These are phyloP conservation scores for Aspergillus sp. DNA, from an alignment of 2,329 filamentous ascomycete species.

Conservation along the genomic window DNA sequence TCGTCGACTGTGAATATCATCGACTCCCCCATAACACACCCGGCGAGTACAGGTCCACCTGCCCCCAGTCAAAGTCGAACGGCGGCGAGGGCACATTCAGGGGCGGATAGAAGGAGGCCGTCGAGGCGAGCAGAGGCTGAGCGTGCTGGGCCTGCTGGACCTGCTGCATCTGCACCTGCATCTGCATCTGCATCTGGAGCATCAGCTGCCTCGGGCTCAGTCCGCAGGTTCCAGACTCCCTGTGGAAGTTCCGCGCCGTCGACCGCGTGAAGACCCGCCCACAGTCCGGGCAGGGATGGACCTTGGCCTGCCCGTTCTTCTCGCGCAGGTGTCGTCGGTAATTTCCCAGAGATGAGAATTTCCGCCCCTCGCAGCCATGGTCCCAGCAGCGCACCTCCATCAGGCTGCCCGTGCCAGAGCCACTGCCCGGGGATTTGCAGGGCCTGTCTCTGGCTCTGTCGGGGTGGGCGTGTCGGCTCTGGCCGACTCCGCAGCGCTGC, in stretches of 20 bases:
- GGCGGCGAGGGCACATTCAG: too few species aligned
- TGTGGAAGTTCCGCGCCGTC: background rate
- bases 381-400: background rate
- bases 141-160: background rate
- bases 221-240: background rate
- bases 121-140: too few species aligned
- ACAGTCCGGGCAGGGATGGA: background rate
- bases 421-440: background rate
- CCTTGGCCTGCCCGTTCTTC: background rate
- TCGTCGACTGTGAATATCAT: too few species aligned
- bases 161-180: background rate
- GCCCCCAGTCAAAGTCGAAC: too few species aligned
- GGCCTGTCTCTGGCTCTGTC: background rate
- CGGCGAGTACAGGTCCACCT: too few species aligned
- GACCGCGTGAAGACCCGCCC: background rate
- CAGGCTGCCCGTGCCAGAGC: too few species aligned
- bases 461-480: background rate
- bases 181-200: background rate
- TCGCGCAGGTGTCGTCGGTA: background rate
- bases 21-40: too few species aligned
- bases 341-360: background rate
- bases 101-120: too few species aligned
- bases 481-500: background rate
- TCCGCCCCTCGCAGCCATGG: background rate
- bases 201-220: background rate